These are phyloP conservation scores for Pseudohalonectria lignicola DNA, from an alignment of 2,329 filamentous ascomycete genomes.

Conservation along the genomic window DNA sequence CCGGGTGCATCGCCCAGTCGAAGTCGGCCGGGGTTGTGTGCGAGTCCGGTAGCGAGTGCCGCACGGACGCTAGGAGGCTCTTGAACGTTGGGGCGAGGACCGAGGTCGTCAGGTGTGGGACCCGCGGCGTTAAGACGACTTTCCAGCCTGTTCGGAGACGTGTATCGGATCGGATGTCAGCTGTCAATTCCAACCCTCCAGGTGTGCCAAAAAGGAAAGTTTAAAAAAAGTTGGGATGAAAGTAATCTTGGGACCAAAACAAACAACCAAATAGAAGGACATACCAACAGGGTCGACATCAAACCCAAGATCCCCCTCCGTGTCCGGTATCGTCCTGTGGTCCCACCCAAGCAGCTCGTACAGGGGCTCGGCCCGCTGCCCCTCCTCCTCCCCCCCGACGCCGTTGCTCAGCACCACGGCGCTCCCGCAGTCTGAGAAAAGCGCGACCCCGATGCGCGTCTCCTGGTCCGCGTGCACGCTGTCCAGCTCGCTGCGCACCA, in stretches of 20 bases:
- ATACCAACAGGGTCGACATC: conserved; percentile 50
- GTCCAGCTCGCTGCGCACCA: conserved; percentile 55
- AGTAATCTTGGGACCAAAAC: background rate
- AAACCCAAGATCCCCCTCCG: conserved; percentile 52
- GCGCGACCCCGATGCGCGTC: conserved; percentile 51
- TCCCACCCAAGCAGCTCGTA: conserved; percentile 58
- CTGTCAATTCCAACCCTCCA: too few species aligned
- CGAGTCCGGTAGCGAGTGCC: conserved; percentile 26
- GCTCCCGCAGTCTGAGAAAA: conserved; percentile 64
- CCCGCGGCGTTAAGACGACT: conserved; percentile 49
- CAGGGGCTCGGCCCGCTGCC: conserved; percentile 21
- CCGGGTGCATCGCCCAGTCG: conserved; percentile 66
- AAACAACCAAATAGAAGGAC: conserved; percentile 12
- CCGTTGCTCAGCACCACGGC: conserved; percentile 54
- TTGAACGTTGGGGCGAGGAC: conserved; percentile 42
- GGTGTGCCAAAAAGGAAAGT: too few species aligned
- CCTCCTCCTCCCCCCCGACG: conserved; percentile 26
- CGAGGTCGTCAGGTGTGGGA: conserved; percentile 43
- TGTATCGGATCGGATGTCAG: too few species aligned
- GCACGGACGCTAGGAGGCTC: conserved; percentile 37
- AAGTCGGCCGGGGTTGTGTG: conserved; percentile 44
- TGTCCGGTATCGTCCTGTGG: conserved; percentile 49
- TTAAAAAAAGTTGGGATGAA: too few species aligned
- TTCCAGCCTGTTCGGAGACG: conserved; percentile 46
- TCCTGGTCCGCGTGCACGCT: conserved; percentile 47